Conservation (phyloP, 768 basidiomycete species). For the Suillus brevipes region DNA sequence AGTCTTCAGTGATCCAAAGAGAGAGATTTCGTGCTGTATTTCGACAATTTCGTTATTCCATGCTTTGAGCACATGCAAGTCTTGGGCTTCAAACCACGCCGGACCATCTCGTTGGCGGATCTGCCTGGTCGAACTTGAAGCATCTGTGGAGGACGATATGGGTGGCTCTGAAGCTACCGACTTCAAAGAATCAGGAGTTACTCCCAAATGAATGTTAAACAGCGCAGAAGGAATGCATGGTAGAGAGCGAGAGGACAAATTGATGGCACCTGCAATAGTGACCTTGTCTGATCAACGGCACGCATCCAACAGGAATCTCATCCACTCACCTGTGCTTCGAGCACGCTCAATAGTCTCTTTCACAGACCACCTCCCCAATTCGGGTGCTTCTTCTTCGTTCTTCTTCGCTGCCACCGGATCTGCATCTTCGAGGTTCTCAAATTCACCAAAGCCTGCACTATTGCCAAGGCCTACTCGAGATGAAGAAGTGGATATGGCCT, state of each 20-base stretch:
- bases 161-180: constrained; percentile 64
- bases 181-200: constrained; percentile 69
- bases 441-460: constrained; percentile 32
- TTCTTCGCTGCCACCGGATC: constrained; percentile 22
- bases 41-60: constrained; percentile 81
- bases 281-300: constrained; percentile 49
- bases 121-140: constrained; percentile 35
- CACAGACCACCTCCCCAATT: constrained; percentile 60
- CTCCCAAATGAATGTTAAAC: constrained; percentile 77
- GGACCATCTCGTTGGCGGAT: constrained; percentile 46
- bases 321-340: constrained; percentile 67
- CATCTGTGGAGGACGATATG: constrained; percentile 39
- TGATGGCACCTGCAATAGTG: constrained; percentile 60
- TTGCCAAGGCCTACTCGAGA: constrained; percentile 17
- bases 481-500: constrained; percentile 36
- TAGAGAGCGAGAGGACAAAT: constrained; percentile 71
- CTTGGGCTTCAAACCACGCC: constrained; percentile 82
- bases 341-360: constrained; percentile 78
- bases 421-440: constrained; percentile 51
- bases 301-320: constrained; percentile 33
- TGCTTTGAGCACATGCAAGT: constrained; percentile 71
- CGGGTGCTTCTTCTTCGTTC: constrained; percentile 50
- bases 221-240: constrained; percentile 74
- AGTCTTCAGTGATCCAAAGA: constrained; percentile 80
- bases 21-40: constrained; percentile 78